Percentiles rank a stretch among this genome's conserved stretches.
Evolutionary conservation across 2,329 filamentous ascomycete species (phyloP).

Genomic region (Ilyonectria robusta): DNA sequence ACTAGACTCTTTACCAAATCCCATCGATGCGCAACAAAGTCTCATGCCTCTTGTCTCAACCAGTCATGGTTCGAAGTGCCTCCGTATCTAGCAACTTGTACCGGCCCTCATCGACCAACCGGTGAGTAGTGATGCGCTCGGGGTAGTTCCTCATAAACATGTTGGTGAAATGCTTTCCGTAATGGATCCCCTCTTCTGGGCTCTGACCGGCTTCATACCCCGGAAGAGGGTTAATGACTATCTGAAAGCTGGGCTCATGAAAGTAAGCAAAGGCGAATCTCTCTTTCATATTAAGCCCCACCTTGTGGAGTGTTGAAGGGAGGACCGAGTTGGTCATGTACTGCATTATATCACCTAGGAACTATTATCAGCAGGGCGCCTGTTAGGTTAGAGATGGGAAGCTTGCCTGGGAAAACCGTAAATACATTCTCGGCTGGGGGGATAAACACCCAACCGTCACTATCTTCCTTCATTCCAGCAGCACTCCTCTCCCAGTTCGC

Average conservation of each 20-base stretch:
- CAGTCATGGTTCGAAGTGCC: slow-evolving; percentile 15
- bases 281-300: slow-evolving; percentile 63
- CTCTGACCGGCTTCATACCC: slow-evolving; percentile 53
- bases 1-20: neutral
- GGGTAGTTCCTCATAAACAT: slow-evolving; percentile 67
- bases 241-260: slow-evolving; percentile 65
- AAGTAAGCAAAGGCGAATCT: slow-evolving; percentile 66
- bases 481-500: slow-evolving; percentile 63
- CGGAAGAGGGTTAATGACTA: slow-evolving; percentile 59
- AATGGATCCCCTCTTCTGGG: slow-evolving; percentile 59
- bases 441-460: slow-evolving; percentile 63
- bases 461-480: slow-evolving; percentile 61
- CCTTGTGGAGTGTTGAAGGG: slow-evolving; percentile 65
- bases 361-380: neutral
- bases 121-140: slow-evolving; percentile 59
- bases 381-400: neutral
- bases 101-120: slow-evolving; percentile 29
- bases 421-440: slow-evolving; percentile 60
- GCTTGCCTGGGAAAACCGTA: slow-evolving; percentile 62
- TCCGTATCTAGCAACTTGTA: slow-evolving; percentile 16
- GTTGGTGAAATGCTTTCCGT: slow-evolving; percentile 67
- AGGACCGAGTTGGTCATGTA: slow-evolving; percentile 63
- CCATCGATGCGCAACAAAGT: neutral
- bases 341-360: slow-evolving; percentile 65
- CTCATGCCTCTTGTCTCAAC: neutral